A percentile compares a stretch with the other conserved stretches of the same genome.
Evolutionary conservation across 305 asterid species (phyloP).

Genomic region (Rubia balearica): DNA sequence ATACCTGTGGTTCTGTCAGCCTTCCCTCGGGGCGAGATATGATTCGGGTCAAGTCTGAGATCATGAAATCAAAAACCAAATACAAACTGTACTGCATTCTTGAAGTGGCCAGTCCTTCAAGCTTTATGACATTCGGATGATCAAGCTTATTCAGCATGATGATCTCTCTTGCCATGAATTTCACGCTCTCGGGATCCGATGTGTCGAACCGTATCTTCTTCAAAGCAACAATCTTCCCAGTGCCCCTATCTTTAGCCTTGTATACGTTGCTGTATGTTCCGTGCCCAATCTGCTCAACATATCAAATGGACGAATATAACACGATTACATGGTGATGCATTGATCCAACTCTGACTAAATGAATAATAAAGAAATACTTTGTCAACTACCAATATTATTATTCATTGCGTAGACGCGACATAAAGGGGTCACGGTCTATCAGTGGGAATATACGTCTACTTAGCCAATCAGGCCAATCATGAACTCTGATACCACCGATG

Average conservation of each 20-base stretch:
- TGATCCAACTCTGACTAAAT: background rate
- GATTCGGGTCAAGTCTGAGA: constrained; percentile 49
- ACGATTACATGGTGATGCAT: background rate
- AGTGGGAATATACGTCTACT: too few species aligned
- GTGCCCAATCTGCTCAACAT: constrained; percentile 49
- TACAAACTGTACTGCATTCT: constrained; percentile 88
- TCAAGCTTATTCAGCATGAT: constrained; percentile 51
- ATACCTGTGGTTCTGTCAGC: constrained; percentile 69
- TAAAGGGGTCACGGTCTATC: too few species aligned
- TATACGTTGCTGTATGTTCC: constrained; percentile 90
- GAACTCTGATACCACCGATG: too few species aligned
- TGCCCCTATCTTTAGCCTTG: constrained; percentile 56
- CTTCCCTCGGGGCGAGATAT: constrained; percentile 41
- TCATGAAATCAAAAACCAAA: constrained; percentile 71
- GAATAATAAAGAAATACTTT: background rate
- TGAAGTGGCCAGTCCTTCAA: constrained; percentile 77
- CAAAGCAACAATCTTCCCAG: constrained; percentile 57
- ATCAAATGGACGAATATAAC: background rate
- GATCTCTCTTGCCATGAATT: constrained; percentile 87
- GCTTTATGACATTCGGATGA: constrained; percentile 77
- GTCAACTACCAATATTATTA: too few species aligned
- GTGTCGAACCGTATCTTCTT: constrained; percentile 80
- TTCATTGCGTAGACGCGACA: too few species aligned
- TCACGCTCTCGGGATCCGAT: constrained; percentile 65
- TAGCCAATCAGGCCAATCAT: too few species aligned